These are phyloP conservation scores for Phytopythium aichiense DNA, from an alignment of 352 stramenopile species.

Conservation along the genomic window DNA sequence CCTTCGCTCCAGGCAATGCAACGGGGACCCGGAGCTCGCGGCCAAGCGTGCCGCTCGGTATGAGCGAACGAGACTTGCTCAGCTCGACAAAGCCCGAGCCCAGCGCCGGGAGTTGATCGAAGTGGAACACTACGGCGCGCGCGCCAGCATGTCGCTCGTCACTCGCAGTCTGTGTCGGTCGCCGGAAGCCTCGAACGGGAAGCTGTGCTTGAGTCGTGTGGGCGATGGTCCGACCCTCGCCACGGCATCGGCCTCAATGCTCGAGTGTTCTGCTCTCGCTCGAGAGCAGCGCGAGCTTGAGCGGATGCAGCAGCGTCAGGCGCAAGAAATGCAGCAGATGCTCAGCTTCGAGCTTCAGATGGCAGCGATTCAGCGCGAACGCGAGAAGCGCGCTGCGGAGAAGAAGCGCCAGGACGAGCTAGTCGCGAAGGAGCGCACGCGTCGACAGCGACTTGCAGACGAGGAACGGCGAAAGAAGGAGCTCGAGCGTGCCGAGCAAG, in stretches of 20 bases:
- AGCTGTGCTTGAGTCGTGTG: conserved; percentile 4
- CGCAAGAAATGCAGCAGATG: conserved; percentile 70
- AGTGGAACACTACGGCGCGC: conserved; percentile 34
- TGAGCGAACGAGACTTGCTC: conserved; percentile 50
- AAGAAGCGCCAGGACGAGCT: conserved; percentile 44
- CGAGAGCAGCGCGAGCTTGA: conserved; percentile 64
- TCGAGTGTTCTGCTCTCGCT: conserved; percentile 58
- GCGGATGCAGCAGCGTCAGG: conserved; percentile 64
- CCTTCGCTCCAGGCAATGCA: conserved; percentile 16
- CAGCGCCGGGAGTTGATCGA: conserved; percentile 62
- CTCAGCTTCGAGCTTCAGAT: conserved; percentile 64
- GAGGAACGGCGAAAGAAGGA: conserved; percentile 44
- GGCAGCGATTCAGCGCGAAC: conserved; percentile 47
- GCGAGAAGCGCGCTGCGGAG: conserved; percentile 43
- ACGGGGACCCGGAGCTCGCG: conserved; percentile 32
- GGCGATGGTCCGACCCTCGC: conserved; percentile 4
- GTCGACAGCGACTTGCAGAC: conserved; percentile 46
- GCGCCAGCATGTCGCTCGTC: conserved; percentile 44
- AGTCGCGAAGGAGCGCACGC: conserved; percentile 29
- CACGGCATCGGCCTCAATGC: conserved; percentile 6
- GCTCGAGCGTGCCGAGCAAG: conserved; percentile 47
- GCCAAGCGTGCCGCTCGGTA: conserved; percentile 54
- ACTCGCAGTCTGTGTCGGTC: conserved; percentile 59
- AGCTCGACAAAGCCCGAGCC: conserved; percentile 41
- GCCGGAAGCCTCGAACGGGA: conserved; percentile 14